These are phyloP conservation scores for Emmonsia crescens DNA, from an alignment of 2,329 filamentous ascomycete species.

Conservation along the genomic window DNA sequence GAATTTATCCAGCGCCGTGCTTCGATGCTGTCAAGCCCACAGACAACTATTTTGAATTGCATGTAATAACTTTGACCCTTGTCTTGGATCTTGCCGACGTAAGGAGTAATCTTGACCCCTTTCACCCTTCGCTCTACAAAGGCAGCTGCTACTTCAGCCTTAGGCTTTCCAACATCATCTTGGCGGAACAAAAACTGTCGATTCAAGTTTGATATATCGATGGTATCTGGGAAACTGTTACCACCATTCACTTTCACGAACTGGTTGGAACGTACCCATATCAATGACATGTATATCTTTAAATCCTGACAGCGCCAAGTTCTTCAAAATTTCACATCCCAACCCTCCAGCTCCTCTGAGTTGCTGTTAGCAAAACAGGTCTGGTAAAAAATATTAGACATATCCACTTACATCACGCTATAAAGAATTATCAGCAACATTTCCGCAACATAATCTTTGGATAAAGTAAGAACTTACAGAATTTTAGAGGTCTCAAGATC, in stretches of 20 bases:
- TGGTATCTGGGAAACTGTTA: conserved; percentile 56
- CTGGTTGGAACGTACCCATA: conserved; percentile 58
- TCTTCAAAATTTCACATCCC: conserved; percentile 93
- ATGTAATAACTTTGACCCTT: conserved; percentile 94
- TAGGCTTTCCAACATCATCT: conserved; percentile 81
- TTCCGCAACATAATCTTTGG: background rate
- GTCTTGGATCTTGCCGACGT: conserved; percentile 92
- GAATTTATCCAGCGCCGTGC: conserved; percentile 98
- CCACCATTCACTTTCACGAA: background rate
- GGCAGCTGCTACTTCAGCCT: conserved; percentile 82
- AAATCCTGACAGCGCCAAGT: conserved; percentile 89
- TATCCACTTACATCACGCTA: conserved; percentile 27
- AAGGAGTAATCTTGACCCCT: conserved; percentile 84
- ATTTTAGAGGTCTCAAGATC: conserved; percentile 62
- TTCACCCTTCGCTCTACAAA: conserved; percentile 87
- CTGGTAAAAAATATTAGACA: background rate
- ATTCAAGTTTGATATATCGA: conserved; percentile 96
- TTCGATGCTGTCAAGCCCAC: conserved; percentile 92
- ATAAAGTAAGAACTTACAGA: conserved; percentile 44
- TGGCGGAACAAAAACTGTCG: conserved; percentile 93
- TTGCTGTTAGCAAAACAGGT: conserved; percentile 6
- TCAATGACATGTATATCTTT: conserved; percentile 97
- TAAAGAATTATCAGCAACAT: background rate
- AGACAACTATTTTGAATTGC: conserved; percentile 89
- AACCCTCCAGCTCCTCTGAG: conserved; percentile 79